Evolutionary conservation across 495 filamentous ascomycete genomes (phyloP).

Genomic region (Aspergillus olivimuriae): DNA sequence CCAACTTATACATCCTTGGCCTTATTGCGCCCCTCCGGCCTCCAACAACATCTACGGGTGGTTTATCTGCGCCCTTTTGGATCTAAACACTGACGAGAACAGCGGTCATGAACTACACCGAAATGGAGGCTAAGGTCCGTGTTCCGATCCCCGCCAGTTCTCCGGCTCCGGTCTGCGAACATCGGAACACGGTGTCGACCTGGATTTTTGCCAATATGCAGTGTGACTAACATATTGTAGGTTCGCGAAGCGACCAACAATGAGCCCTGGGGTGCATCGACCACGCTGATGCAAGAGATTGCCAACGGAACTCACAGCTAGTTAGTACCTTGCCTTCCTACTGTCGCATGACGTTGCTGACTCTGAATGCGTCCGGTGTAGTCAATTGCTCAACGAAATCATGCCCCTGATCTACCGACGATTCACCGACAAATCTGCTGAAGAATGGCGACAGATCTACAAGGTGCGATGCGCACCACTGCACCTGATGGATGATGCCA

Average conservation of each 20-base stretch:
- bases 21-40: too few relatives aligned
- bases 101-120: conserved; percentile 99
- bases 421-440: conserved; percentile 95
- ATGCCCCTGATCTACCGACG: conserved; percentile 99
- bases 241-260: conserved; percentile 97
- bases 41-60: too few relatives aligned
- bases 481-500: background rate
- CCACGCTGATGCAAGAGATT: conserved; percentile 92
- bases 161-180: background rate
- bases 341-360: too few relatives aligned
- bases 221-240: conserved; percentile 35
- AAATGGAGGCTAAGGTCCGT: conserved; percentile 95
- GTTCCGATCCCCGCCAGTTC: conserved; percentile 2
- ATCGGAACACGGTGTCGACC: background rate
- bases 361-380: too few relatives aligned
- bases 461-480: conserved; percentile 50
- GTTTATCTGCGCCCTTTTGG: too few relatives aligned
- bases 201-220: background rate
- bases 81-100: conserved; percentile 11
- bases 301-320: conserved; percentile 97
- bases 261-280: conserved; percentile 93
- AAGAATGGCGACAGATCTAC: conserved; percentile 99
- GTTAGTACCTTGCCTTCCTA: conserved; percentile 48
- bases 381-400: conserved; percentile 95
- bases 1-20: background rate